These are phyloP conservation scores for Aspergillus quadricinctus DNA, from an alignment of 2,329 filamentous ascomycete genomes.

Conservation along the genomic window DNA sequence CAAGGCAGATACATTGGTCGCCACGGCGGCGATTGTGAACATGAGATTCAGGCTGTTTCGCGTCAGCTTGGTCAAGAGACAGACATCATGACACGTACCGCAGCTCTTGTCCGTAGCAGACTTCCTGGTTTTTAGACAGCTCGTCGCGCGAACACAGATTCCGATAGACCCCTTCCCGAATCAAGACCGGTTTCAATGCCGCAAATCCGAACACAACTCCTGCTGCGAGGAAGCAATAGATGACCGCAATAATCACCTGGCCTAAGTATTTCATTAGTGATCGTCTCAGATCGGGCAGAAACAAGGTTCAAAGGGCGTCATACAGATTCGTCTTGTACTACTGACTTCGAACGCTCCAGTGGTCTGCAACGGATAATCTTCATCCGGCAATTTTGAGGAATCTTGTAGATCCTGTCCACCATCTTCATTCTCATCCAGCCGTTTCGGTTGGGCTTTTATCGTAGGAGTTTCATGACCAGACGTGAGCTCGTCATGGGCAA, in stretches of 20 bases:
- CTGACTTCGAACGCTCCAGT: slow-evolving; percentile 52
- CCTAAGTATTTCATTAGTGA: slow-evolving; percentile 41
- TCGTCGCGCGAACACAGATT: slow-evolving; percentile 57
- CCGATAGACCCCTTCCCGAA: slow-evolving; percentile 66
- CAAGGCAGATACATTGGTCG: slow-evolving; percentile 80
- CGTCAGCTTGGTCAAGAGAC: slow-evolving; percentile 8
- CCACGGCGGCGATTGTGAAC: slow-evolving; percentile 86
- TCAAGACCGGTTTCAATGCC: slow-evolving; percentile 75
- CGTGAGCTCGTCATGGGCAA: slow-evolving; percentile 23
- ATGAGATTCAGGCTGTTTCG: slow-evolving; percentile 69
- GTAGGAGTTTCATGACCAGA: slow-evolving; percentile 19
- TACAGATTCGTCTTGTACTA: slow-evolving; percentile 50
- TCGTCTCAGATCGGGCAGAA: background rate
- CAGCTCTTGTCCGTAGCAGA: slow-evolving; percentile 57
- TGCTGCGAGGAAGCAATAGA: slow-evolving; percentile 72
- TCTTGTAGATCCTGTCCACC: slow-evolving; percentile 8
- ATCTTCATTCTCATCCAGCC: slow-evolving; percentile 11
- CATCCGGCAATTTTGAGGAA: slow-evolving; percentile 12
- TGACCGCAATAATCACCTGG: slow-evolving; percentile 64
- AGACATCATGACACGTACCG: slow-evolving; percentile 28
- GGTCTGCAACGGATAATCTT: slow-evolving; percentile 21
- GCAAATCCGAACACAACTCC: slow-evolving; percentile 83
- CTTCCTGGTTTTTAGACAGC: slow-evolving; percentile 44
- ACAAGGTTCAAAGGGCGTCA: slow-evolving; percentile 17
- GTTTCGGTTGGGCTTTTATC: slow-evolving; percentile 17